A percentile compares a stretch with the other conserved stretches of the same genome.
phyloP scores from a whole-genome alignment of 2,329 filamentous ascomycete species.

The Xenoacremonium recifei region DNA sequence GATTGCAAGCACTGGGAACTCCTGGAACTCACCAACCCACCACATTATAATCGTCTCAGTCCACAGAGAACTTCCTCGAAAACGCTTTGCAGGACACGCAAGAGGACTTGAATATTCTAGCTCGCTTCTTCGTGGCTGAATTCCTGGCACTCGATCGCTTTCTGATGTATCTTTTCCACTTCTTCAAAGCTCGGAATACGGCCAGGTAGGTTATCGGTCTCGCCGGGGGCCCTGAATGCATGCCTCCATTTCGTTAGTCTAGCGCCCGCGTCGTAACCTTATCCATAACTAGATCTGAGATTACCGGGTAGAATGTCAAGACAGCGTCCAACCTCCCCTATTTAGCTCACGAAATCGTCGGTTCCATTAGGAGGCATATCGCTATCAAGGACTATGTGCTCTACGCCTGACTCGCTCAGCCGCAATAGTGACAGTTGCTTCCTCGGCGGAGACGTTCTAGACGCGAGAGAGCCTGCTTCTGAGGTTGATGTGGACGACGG shows the following conservation, averaged over 20 bases:
- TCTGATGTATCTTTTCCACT: constrained; percentile 3
- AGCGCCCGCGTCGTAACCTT: neutral
- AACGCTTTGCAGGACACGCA: constrained; percentile 11
- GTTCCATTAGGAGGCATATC: constrained; percentile 4
- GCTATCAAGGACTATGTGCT: constrained; percentile 4
- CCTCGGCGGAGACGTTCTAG: constrained; percentile 13
- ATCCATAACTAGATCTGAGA: constrained; percentile 2
- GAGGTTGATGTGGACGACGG: too few species aligned
- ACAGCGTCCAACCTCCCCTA: constrained; percentile 9
- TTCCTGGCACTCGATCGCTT: constrained; percentile 11
- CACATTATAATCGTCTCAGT: neutral
- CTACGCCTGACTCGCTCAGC: constrained; percentile 9
- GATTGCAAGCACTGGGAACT: neutral
- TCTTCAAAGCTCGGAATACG: constrained; percentile 8
- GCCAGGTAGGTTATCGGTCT: constrained; percentile 6
- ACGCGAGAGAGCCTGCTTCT: neutral
- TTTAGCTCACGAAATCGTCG: constrained; percentile 4
- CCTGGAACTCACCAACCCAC: neutral
- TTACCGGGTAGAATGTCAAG: constrained; percentile 11
- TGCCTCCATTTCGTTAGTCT: constrained; percentile 10
- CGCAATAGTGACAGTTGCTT: constrained; percentile 14
- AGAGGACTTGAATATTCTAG: constrained; percentile 19
- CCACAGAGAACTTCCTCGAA: constrained; percentile 1
- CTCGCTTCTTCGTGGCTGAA: constrained; percentile 9
- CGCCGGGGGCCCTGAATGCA: constrained; percentile 5